Base-by-base conservation (phyloP, 2,329 filamentous ascomycete genomes). In the Microcyclospora tardicrescens region DNA sequence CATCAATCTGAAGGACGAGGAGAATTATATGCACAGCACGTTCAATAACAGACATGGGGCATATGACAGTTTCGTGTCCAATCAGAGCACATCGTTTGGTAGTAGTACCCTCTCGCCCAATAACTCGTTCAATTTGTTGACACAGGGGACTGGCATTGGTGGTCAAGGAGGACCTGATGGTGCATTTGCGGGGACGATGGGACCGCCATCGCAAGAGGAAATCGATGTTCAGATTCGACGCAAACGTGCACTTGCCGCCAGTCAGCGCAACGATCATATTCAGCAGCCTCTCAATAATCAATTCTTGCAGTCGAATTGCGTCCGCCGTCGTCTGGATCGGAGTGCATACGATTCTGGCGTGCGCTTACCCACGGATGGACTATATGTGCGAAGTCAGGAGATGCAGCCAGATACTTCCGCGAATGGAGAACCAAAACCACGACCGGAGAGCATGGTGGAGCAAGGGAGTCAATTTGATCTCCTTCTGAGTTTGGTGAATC, bases 1-100 rank as follows among this genome's bases (percentile, higher is more conserved):
- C 36, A 85, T 95, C 46, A 84, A 94, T 64, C 63, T 94, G 34
- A 78, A 81, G 42, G 85, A 85, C 47, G 87, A 94, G 59, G 84
- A 93, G 54, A 83, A 86, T 50, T 83, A 77, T 48, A 69, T 91
- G 59, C 79, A 84, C 33, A 77, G 76, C 42, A 67, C 77, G 40
- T 80, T 77, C 54, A 72, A 74, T 33, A 63, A 61, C 55, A 54
- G 66, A 55, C 54, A 69, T 55, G 38, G 41, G 12, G 34, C 45
- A 16, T 48, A 43, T 16, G 50, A 55, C 33, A 56, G 53, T 44
- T 57, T 56, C 33, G 42, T 39, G 16, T 51, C 49, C 12, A 54
- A 45, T 24, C 58, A 64, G 50, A 50, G 61, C 42, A 61, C 66
- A 38, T 68, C 66, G 43, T 58, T 61, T 43, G 53, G 51, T 11